phyloP scores from a whole-genome alignment of 805 yeast species.

The Ogataea pini region DNA sequence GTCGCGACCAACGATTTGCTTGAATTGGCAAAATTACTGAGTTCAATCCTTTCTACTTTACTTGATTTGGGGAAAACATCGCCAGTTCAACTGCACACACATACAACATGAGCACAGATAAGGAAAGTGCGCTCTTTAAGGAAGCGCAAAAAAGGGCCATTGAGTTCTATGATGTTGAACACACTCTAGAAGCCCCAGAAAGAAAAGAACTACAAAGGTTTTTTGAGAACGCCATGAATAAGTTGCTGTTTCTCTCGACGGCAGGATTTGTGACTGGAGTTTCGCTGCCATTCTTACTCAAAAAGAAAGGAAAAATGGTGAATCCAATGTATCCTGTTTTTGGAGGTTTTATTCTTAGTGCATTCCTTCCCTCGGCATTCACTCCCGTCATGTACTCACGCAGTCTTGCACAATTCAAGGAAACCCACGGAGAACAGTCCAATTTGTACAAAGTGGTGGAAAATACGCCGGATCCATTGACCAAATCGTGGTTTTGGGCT shows the following conservation, averaged over 20 bases:
- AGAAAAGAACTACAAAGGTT: constrained; percentile 42
- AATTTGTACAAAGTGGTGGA: constrained; percentile 23
- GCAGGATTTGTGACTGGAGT: constrained; percentile 41
- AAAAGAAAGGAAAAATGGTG: constrained; percentile 38
- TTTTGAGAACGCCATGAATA: constrained; percentile 41
- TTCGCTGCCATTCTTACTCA: constrained; percentile 43
- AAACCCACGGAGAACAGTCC: constrained; percentile 28
- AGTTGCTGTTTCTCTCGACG: constrained; percentile 29
- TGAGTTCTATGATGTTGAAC: constrained; percentile 52
- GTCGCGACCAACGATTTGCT: background rate
- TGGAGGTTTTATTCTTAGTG: constrained; percentile 38
- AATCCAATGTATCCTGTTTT: constrained; percentile 43
- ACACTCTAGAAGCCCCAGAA: constrained; percentile 41
- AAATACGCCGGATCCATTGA: constrained; percentile 30
- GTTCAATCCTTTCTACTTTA: too few species aligned
- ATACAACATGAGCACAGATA: constrained; percentile 14
- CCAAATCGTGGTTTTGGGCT: constrained; percentile 41
- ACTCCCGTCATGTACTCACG: constrained; percentile 33
- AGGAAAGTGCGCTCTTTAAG: constrained; percentile 22
- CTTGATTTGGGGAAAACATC: too few species aligned
- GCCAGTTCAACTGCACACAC: too few species aligned
- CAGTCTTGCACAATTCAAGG: constrained; percentile 36
- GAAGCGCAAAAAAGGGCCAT: constrained; percentile 45
- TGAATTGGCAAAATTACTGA: background rate
- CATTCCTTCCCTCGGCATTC: constrained; percentile 36